These are phyloP conservation scores for Lachancea meyersii DNA, from an alignment of 805 yeast species.

Conservation along the genomic window DNA sequence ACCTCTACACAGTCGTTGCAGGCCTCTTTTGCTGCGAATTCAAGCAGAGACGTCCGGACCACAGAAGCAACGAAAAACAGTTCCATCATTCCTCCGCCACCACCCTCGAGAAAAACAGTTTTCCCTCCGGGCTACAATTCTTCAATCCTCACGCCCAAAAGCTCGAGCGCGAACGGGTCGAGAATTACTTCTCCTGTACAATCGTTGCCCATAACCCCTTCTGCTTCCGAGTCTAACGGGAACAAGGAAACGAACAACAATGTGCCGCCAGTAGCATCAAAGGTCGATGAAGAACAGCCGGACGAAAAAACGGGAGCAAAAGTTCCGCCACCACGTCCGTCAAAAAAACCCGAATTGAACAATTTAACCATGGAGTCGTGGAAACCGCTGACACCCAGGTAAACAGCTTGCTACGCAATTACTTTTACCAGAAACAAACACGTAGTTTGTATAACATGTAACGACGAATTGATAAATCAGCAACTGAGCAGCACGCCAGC, in stretches of 20 bases:
- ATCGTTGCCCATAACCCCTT: not conserved
- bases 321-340: constrained; percentile 27
- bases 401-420: not conserved
- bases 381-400: constrained; percentile 48
- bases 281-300: not conserved
- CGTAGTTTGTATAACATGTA: not conserved
- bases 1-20: constrained; percentile 1
- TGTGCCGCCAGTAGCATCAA: not conserved
- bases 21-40: not conserved
- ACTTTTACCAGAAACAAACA: not conserved
- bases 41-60: not conserved
- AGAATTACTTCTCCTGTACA: constrained; percentile 15
- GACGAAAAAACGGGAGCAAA: constrained; percentile 7
- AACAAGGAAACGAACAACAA: not conserved
- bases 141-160: constrained; percentile 32
- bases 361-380: constrained; percentile 39
- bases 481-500: not conserved
- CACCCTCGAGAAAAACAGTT: constrained; percentile 28
- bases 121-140: constrained; percentile 37
- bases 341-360: constrained; percentile 24
- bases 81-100: constrained; percentile 27
- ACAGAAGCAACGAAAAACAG: not conserved
- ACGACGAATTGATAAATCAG: not conserved
- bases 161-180: constrained; percentile 18
- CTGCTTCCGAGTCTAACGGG: not conserved